Conservation (phyloP, 805 yeast species). For the Suhomyces prunicola region DNA sequence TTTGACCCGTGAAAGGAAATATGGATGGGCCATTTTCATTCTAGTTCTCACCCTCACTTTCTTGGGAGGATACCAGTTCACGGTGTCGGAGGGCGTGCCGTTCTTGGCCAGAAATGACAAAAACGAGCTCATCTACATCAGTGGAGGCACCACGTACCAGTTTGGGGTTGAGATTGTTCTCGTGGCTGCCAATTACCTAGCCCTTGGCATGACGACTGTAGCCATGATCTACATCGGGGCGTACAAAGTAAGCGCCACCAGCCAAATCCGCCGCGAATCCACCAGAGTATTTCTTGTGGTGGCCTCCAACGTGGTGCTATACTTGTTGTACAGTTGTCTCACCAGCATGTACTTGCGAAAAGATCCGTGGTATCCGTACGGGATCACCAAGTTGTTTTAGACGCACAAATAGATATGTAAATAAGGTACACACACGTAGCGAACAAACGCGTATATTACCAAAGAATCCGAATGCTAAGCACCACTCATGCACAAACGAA, state of each 20-base stretch:
- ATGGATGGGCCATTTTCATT: constrained; percentile 28
- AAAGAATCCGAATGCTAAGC: background rate
- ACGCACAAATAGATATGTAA: background rate
- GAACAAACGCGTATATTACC: background rate
- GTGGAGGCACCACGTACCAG: constrained; percentile 67
- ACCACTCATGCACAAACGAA: background rate
- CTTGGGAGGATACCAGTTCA: constrained; percentile 63
- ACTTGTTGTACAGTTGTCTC: constrained; percentile 43
- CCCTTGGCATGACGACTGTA: constrained; percentile 42
- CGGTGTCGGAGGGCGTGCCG: constrained; percentile 59
- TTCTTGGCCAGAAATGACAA: constrained; percentile 53
- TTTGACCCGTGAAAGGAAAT: constrained; percentile 18
- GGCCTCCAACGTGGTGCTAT: constrained; percentile 20
- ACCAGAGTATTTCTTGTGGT: constrained; percentile 17
- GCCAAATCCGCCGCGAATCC: constrained; percentile 17
- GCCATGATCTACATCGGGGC: constrained; percentile 37
- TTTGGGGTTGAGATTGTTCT: constrained; percentile 65
- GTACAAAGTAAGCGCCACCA: constrained; percentile 21
- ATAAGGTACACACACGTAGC: background rate
- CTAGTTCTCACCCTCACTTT: constrained; percentile 43
- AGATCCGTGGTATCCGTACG: constrained; percentile 49
- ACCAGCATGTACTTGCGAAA: constrained; percentile 45
- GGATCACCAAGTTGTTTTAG: constrained; percentile 27
- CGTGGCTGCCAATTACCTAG: constrained; percentile 48
- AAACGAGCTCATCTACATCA: constrained; percentile 51